These are phyloP conservation scores for Ogataea naganishii DNA, from an alignment of 805 yeast species.

Conservation along the genomic window DNA sequence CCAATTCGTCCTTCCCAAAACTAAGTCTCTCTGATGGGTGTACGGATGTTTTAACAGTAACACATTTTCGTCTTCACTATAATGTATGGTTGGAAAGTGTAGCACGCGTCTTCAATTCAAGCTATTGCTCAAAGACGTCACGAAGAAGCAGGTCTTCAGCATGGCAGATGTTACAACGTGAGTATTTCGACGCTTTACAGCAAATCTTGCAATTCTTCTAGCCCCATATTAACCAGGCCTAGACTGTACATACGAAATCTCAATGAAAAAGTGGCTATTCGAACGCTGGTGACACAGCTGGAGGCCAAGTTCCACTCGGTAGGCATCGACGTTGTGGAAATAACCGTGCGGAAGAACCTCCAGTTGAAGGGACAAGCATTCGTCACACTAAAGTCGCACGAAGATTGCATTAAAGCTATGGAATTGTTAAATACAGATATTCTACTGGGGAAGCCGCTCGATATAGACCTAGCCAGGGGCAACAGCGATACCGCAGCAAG, in stretches of 20 bases:
- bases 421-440: slow-evolving; percentile 30
- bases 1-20: too few relatives aligned
- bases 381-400: slow-evolving; percentile 39
- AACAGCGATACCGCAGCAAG: slow-evolving; percentile 32
- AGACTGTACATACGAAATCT: slow-evolving; percentile 59
- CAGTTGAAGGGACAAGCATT: slow-evolving; percentile 79
- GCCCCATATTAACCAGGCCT: background rate
- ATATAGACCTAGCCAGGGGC: slow-evolving; percentile 32
- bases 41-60: too few relatives aligned
- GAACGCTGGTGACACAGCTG: slow-evolving; percentile 38
- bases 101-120: too few relatives aligned
- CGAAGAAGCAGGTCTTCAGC: too few relatives aligned
- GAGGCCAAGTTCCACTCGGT: slow-evolving; percentile 37
- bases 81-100: too few relatives aligned
- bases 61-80: too few relatives aligned
- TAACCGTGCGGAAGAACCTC: slow-evolving; percentile 53
- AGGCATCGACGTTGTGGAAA: slow-evolving; percentile 29
- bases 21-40: too few relatives aligned
- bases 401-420: slow-evolving; percentile 37
- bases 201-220: too few relatives aligned
- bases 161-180: too few relatives aligned
- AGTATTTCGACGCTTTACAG: too few relatives aligned
- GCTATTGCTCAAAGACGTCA: too few relatives aligned
- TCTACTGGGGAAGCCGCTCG: slow-evolving; percentile 40
- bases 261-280: slow-evolving; percentile 57